These are phyloP conservation scores for Alternaria panax DNA, from an alignment of 2,329 filamentous ascomycete genomes.

Conservation along the genomic window DNA sequence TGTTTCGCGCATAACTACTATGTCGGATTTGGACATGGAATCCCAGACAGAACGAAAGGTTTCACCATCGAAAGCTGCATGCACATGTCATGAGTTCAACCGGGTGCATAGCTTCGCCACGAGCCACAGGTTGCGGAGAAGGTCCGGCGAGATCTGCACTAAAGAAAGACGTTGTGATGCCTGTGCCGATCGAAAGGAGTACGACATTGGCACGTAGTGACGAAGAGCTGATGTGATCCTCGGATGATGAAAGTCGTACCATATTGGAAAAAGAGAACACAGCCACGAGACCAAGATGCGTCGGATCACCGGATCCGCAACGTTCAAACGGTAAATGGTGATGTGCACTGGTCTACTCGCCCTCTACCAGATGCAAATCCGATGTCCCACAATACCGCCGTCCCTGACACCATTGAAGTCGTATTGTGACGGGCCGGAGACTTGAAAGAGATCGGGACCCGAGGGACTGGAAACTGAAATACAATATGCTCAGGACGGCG, in stretches of 20 bases:
- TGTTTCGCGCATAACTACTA: slow-evolving; percentile 10
- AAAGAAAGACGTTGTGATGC: slow-evolving; percentile 10
- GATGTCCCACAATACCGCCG: slow-evolving; percentile 12
- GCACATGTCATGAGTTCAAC: slow-evolving; percentile 8
- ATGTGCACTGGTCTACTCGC: slow-evolving; percentile 4
- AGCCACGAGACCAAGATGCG: neutral
- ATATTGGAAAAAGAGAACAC: neutral
- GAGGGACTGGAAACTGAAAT: slow-evolving; percentile 7
- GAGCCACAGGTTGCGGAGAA: slow-evolving; percentile 8
- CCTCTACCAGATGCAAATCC: neutral
- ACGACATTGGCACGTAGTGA: slow-evolving; percentile 1
- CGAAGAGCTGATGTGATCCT: neutral
- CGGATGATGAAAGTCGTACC: neutral
- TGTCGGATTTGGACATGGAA: neutral
- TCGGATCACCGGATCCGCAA: neutral
- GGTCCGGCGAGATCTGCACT: slow-evolving; percentile 11
- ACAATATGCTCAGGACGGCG: neutral
- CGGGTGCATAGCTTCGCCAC: slow-evolving; percentile 2
- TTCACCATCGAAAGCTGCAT: slow-evolving; percentile 1
- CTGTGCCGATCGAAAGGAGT: slow-evolving; percentile 2
- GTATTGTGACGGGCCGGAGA: neutral
- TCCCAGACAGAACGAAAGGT: slow-evolving; percentile 2
- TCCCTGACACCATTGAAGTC: neutral
- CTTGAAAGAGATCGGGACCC: neutral
- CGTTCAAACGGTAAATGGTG: neutral